Evolutionary conservation across 768 basidiomycete genomes (phyloP).

Genomic region (Kwoniella dendrophila): DNA sequence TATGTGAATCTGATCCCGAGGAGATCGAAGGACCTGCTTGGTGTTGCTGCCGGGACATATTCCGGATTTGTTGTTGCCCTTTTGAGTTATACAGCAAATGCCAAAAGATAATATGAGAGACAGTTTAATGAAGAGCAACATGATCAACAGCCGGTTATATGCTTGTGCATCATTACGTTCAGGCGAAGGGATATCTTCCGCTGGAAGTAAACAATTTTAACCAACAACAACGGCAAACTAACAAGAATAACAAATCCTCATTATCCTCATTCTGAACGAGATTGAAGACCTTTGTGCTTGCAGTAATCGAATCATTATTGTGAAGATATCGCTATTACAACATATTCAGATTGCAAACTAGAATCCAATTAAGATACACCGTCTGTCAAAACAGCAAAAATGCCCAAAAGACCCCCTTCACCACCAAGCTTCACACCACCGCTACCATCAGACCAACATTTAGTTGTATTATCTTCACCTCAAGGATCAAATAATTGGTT

Average conservation of each 20-base stretch:
- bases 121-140: no score
- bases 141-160: no score
- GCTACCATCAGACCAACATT: slow-evolving; percentile 31
- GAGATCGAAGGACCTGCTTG: no score
- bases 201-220: neutral
- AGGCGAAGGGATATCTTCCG: neutral
- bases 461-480: slow-evolving; percentile 33
- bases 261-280: neutral
- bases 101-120: no score
- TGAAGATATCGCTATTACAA: neutral
- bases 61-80: neutral
- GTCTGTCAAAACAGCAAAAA: neutral
- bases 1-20: slow-evolving; percentile 18
- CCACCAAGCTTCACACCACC: slow-evolving; percentile 21
- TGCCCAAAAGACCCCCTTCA: slow-evolving; percentile 17
- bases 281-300: no score
- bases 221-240: no score
- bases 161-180: no score
- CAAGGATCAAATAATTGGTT: slow-evolving; percentile 41
- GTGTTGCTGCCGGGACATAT: no score
- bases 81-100: no score
- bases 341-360: neutral
- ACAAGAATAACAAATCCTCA: no score
- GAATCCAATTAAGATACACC: no score
- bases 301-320: neutral